Conservation (phyloP, 1,284 basidiomycete species). For the Kwoniella shivajii region DNA sequence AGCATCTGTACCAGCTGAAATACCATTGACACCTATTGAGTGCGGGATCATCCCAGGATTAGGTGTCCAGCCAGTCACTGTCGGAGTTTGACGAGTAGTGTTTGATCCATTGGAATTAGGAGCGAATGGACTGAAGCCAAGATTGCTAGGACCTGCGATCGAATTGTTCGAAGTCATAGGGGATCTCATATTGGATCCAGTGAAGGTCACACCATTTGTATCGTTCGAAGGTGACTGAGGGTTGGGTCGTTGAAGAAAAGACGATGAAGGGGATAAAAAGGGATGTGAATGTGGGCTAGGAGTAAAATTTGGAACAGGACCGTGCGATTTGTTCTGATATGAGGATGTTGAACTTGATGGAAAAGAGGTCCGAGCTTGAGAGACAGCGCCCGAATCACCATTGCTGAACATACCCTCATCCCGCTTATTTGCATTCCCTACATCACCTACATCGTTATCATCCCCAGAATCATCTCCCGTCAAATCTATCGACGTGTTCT, state of each 20-base stretch:
- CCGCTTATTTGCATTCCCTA: not conserved
- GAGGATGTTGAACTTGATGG: not conserved
- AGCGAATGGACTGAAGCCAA: constrained; percentile 8
- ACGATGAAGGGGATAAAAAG: not conserved
- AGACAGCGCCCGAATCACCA: not conserved
- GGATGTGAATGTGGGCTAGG: not conserved
- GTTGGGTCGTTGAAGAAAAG: not conserved
- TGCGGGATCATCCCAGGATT: not conserved
- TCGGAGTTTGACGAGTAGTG: not conserved
- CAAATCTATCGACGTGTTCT: constrained; percentile 28
- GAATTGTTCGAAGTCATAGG: not conserved
- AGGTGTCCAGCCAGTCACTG: constrained; percentile 8
- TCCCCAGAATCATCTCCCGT: constrained; percentile 23
- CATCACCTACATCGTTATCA: constrained; percentile 4
- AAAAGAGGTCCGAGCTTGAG: constrained; percentile 1
- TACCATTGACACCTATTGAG: constrained; percentile 1
- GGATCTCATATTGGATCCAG: constrained; percentile 8
- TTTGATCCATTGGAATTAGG: not conserved
- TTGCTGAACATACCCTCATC: not conserved
- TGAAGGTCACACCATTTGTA: constrained; percentile 4
- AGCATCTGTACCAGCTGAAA: constrained; percentile 13
- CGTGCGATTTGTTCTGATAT: not conserved
- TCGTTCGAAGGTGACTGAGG: not conserved
- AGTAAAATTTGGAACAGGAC: constrained; percentile 1
- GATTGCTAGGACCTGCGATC: constrained; percentile 10